Conservation (phyloP, 257 asterid genomes). For the Perilla frutescens region DNA sequence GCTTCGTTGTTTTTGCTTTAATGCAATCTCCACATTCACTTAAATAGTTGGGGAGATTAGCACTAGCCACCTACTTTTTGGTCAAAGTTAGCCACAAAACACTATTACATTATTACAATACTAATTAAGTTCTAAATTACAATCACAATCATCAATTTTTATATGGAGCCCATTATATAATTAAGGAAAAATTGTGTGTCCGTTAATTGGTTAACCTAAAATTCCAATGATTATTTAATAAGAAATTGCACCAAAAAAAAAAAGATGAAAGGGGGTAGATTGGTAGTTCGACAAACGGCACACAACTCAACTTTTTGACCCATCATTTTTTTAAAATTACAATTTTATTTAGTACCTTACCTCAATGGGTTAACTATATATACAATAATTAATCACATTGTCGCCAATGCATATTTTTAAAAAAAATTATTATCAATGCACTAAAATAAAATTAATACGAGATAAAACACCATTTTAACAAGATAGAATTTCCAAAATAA, state of each 20-base stretch:
- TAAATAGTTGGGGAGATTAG: conserved; percentile 1
- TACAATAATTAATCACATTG: no score
- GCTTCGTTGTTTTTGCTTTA: not conserved
- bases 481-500: not conserved
- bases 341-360: no score
- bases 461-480: not conserved
- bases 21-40: not conserved
- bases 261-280: not conserved
- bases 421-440: not conserved
- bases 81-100: conserved; percentile 7
- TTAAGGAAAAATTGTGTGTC: not conserved
- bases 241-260: not conserved
- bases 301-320: conserved; percentile 22
- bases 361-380: no score
- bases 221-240: not conserved
- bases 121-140: not conserved
- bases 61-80: conserved; percentile 30
- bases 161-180: not conserved
- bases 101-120: not conserved
- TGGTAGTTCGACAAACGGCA: conserved; percentile 2
- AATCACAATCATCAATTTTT: no score
- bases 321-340: not conserved
- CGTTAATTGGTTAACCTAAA: not conserved
- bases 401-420: no score
- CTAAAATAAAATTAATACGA: not conserved